Evolutionary conservation across 306 rosid genomes (phyloP).

Genomic region (Vicia sativa): DNA sequence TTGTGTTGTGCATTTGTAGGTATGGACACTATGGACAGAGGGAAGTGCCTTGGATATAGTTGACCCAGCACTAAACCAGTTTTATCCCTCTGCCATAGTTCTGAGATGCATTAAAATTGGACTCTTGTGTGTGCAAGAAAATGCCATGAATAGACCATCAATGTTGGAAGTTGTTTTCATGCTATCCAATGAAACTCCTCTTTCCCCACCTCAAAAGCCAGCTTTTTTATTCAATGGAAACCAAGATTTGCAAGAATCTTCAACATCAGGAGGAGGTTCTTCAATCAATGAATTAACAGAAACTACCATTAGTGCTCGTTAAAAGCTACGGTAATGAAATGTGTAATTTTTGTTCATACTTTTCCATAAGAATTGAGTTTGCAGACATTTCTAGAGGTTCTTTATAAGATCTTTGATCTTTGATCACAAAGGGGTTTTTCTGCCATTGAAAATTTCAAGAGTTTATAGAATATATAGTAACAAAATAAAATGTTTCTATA

Average conservation of each 20-base stretch:
- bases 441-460: neutral
- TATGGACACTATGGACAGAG: slow-evolving; percentile 64
- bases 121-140: slow-evolving; percentile 59
- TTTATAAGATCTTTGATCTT: neutral
- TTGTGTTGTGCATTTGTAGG: slow-evolving; percentile 43
- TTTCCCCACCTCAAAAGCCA: slow-evolving; percentile 46
- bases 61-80: slow-evolving; percentile 39
- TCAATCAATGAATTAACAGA: slow-evolving; percentile 50
- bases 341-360: neutral
- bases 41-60: slow-evolving; percentile 47
- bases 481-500: neutral
- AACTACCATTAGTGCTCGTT: slow-evolving; percentile 35
- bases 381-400: neutral
- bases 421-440: neutral
- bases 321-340: slow-evolving; percentile 6
- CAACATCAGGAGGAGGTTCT: slow-evolving; percentile 38
- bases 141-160: slow-evolving; percentile 43
- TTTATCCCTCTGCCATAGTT: slow-evolving; percentile 27
- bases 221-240: slow-evolving; percentile 49
- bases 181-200: slow-evolving; percentile 52
- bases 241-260: slow-evolving; percentile 9
- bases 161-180: slow-evolving; percentile 59
- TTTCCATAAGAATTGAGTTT: slow-evolving; percentile 5
- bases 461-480: neutral
- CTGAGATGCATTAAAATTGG: slow-evolving; percentile 60